Conservation (phyloP, 805 yeast species). For the Jamesozyma jinghongensis region DNA sequence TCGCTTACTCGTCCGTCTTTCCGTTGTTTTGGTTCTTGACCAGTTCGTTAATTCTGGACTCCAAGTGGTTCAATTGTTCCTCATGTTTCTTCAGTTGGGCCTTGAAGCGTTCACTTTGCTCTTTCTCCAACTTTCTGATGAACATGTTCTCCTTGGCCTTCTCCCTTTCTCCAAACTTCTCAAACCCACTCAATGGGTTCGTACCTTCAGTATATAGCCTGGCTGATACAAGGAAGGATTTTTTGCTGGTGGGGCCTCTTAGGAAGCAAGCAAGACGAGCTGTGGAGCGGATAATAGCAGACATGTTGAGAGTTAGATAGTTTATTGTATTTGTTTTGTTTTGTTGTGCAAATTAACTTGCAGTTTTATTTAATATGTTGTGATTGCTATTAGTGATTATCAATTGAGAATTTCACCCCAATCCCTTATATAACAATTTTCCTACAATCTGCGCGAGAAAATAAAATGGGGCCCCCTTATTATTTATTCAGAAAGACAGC, state of each 20-base stretch:
- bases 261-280: neutral
- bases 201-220: constrained; percentile 2
- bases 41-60: constrained; percentile 35
- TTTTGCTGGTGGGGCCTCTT: neutral
- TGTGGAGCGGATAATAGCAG: no score
- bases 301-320: no score
- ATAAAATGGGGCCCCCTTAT: no score
- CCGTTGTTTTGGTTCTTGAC: constrained; percentile 8
- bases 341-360: neutral
- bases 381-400: no score
- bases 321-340: neutral
- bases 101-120: constrained; percentile 66
- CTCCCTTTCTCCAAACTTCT: constrained; percentile 75
- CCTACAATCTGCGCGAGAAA: no score
- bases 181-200: constrained; percentile 20
- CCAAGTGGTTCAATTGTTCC: constrained; percentile 45
- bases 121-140: constrained; percentile 82
- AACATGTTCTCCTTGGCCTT: constrained; percentile 82
- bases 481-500: no score
- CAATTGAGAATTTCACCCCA: no score
- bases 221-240: neutral
- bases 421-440: no score
- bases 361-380: no score
- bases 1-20: no score
- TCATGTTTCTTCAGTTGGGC: constrained; percentile 71